Conservation (phyloP, 2,329 filamentous ascomycete genomes). For the Aureobasidium sp. region DNA sequence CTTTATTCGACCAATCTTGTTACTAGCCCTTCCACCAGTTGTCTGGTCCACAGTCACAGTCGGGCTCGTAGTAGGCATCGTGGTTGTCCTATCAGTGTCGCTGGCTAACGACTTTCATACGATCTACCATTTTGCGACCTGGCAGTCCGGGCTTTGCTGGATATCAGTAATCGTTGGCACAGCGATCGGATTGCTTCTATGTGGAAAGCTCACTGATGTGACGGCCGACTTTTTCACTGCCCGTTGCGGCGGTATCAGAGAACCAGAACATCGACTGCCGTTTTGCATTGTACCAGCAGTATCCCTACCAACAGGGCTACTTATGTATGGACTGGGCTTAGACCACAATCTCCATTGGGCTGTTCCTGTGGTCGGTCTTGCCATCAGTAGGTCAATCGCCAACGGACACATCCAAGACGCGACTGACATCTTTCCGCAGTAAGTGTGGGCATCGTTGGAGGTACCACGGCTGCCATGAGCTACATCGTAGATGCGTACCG, state of each 20-base stretch:
- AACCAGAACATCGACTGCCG: not conserved
- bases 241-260: not conserved
- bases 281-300: not conserved
- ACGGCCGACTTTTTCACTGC: not conserved
- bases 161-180: not conserved
- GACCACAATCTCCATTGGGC: too few relatives aligned
- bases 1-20: slow-evolving; percentile 43
- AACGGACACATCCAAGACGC: too few relatives aligned
- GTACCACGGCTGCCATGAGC: too few relatives aligned
- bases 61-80: not conserved
- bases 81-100: not conserved
- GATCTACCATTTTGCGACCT: not conserved
- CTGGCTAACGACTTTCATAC: not conserved
- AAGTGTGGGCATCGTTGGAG: too few relatives aligned
- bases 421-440: too few relatives aligned
- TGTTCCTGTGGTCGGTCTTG: too few relatives aligned
- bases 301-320: not conserved
- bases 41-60: slow-evolving; percentile 43
- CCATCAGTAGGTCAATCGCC: too few relatives aligned
- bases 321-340: slow-evolving; percentile 35
- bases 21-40: slow-evolving; percentile 44
- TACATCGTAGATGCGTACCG: too few relatives aligned
- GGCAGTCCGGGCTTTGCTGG: not conserved
- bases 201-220: not conserved
- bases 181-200: not conserved